Evolutionary conservation across 2,329 filamentous ascomycete genomes (phyloP), one percentile per base, ranked within the genome.

Genomic region (Colletotrichum sp.): DNA sequence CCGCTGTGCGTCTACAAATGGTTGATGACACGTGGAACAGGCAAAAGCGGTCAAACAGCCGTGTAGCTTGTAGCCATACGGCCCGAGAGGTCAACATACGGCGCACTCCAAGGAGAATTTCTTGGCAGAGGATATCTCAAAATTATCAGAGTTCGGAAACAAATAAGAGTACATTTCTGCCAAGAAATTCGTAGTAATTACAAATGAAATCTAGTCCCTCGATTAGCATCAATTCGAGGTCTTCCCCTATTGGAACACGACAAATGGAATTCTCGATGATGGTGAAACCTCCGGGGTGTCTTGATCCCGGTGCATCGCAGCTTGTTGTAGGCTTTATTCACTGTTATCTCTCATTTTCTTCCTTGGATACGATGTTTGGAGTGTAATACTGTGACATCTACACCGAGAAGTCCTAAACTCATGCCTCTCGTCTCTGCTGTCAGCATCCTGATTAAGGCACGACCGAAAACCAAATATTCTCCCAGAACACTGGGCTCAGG

Each of bases 21-120:
- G 16, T 5, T 18, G 4, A 2, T 4, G 3, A 44, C 8, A 18
- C 39, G 10, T 4, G 39, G 9, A 44, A 5, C 5, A 44, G 18
- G 16, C 15, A 36, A 39, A 3, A 18, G 16, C 16, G 8, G 5
- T 18, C 36, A 9, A 39, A 39, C 5, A 9, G 39, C 3, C 39
- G 39, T 9, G 5, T 5, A 44, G 8, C 9, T 10, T 5, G 3
- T 6, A 6, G 18, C 9, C 9, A 9, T 44, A n/a, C 18, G 5
- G 18, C 2, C 6, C 39, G 18, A 12, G 18, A 4, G 8, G 18
- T 6, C 3, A 1, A 44, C 0, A 6, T 12, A 1, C 39, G 39
- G 9, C 39, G 18, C 39, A 9, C 39, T 44, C 8, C 39, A 10
- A 12, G 9, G 18, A 9, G 18, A 2, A n/a, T n/a, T 0, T 3